These are phyloP conservation scores for Hordeum vulgare DNA, from an alignment of 176 grass and related monocot species.

Conservation along the genomic window DNA sequence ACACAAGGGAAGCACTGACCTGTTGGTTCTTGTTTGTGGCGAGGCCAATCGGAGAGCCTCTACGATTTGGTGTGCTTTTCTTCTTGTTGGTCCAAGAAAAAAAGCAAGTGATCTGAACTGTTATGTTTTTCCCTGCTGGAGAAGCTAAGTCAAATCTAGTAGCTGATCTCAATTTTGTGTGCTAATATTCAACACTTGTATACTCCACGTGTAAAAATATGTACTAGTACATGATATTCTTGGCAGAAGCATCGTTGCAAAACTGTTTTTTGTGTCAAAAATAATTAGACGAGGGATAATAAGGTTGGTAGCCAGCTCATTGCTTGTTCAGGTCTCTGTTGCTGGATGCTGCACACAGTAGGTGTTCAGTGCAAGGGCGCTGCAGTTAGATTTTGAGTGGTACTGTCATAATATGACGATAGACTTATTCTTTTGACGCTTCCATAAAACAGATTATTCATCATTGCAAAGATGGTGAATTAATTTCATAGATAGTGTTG, in stretches of 20 bases:
- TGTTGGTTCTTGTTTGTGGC: too few species aligned
- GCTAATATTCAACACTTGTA: not conserved
- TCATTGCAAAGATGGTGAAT: not conserved
- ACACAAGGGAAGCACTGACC: too few species aligned
- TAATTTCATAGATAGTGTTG: not conserved
- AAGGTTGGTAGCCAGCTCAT: not conserved
- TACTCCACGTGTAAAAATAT: not conserved
- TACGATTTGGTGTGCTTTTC: not conserved
- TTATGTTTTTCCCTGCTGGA: too few species aligned
- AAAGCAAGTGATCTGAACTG: not conserved
- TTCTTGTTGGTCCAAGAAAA: not conserved
- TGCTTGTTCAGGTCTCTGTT: not conserved
- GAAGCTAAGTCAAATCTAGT: too few species aligned
- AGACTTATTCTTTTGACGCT: not conserved
- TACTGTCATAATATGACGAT: not conserved
- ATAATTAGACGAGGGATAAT: not conserved
- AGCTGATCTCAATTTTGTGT: too few species aligned
- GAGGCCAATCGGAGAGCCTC: not conserved
- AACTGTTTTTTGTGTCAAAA: not conserved
- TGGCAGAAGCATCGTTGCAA: not conserved
- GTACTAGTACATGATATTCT: not conserved
- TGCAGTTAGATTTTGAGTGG: not conserved
- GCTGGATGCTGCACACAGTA: not conserved
- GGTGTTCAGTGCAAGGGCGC: not conserved
- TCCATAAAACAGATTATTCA: not conserved